These are phyloP conservation scores for Cudoniella acicularis DNA, from an alignment of 495 filamentous ascomycete genomes.

Conservation along the genomic window DNA sequence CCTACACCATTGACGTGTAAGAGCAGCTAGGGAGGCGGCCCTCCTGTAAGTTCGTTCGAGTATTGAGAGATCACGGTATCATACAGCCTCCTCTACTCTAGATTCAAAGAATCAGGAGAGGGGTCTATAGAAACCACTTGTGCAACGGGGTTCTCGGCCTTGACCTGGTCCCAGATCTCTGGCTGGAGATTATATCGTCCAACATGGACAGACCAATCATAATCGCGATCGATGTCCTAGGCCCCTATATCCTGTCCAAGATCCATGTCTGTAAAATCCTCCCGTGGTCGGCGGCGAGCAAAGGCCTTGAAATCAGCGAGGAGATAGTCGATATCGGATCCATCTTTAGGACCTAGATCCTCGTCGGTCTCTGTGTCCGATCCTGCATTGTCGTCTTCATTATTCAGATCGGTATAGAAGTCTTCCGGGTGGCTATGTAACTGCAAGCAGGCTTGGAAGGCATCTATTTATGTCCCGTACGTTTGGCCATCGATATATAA, in stretches of 20 bases:
- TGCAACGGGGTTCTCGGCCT: no score
- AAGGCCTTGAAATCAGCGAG: constrained; percentile 7
- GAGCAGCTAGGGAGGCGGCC: no score
- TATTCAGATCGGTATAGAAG: neutral
- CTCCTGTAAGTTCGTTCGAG: no score
- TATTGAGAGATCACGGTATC: no score
- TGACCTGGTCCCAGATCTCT: no score
- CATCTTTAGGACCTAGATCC: neutral
- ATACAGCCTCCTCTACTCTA: no score
- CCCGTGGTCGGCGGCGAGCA: neutral
- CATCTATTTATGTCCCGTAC: neutral
- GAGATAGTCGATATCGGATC: neutral
- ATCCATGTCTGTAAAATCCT: neutral
- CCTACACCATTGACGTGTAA: no score
- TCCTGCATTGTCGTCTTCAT: neutral
- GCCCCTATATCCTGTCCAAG: neutral
- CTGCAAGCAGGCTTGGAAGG: neutral
- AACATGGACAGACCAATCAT: no score
- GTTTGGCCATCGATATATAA: neutral
- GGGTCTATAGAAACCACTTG: no score
- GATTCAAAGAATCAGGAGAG: no score
- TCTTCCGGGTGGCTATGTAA: neutral
- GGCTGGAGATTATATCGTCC: no score
- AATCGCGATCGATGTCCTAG: no score
- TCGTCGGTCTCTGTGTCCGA: neutral